Percentiles rank a stretch among this genome's conserved stretches.
These are phyloP conservation scores for Cylindrodendrum hubeiense DNA, from an alignment of 2,329 filamentous ascomycete species.

Conservation along the genomic window DNA sequence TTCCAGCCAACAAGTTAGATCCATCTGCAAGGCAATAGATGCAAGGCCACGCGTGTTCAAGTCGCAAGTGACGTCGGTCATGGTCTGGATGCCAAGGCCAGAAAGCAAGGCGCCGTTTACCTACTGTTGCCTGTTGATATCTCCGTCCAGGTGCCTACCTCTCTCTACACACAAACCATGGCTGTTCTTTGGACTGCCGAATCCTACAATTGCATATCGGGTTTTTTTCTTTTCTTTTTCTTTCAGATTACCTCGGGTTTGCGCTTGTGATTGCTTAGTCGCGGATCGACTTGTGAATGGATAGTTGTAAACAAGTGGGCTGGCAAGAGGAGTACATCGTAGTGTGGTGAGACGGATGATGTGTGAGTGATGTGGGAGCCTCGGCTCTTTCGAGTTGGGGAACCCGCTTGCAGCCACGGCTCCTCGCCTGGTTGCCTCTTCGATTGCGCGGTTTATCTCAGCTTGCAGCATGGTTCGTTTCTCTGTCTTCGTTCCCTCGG, in stretches of 20 bases:
- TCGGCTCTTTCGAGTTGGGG: slow-evolving; percentile 33
- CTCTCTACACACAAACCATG: not conserved
- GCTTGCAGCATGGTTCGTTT: slow-evolving; percentile 7
- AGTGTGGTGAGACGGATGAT: not conserved
- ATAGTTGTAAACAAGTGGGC: not conserved
- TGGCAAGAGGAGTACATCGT: not conserved
- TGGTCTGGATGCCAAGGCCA: not conserved
- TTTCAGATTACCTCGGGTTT: not conserved
- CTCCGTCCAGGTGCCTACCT: not conserved
- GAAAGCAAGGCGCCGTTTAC: not conserved
- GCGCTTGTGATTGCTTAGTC: not conserved
- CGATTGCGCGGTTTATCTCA: slow-evolving; percentile 27
- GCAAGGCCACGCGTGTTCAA: slow-evolving; percentile 16
- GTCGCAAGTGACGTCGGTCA: slow-evolving; percentile 13
- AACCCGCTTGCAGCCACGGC: slow-evolving; percentile 32
- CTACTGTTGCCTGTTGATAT: not conserved
- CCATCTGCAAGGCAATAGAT: slow-evolving; percentile 3
- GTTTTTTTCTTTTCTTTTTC: not conserved
- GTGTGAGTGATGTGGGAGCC: slow-evolving; percentile 18
- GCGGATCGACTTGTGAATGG: not conserved
- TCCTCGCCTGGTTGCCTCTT: slow-evolving; percentile 18
- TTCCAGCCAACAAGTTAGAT: slow-evolving; percentile 6
- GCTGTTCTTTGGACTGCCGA: not conserved
- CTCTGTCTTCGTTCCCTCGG: slow-evolving; percentile 4
- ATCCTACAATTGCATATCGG: not conserved